A percentile compares a stretch with the other conserved stretches of the same genome.
These are phyloP conservation scores for Aeschynomene evenia DNA, from an alignment of 306 rosid species.

Conservation along the genomic window DNA sequence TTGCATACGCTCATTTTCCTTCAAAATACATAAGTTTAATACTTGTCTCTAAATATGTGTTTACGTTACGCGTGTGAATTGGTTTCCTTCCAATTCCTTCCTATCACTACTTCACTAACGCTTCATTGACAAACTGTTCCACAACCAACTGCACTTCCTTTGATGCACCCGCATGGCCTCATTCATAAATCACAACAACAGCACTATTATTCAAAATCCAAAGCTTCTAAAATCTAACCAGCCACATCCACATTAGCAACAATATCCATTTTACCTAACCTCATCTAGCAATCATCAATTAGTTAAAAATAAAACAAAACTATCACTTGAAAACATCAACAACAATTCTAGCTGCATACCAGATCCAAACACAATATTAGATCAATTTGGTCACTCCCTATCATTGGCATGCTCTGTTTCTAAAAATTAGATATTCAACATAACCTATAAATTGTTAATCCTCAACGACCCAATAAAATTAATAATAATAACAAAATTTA, in stretches of 20 bases:
- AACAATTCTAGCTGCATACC: not conserved
- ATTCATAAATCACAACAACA: not conserved
- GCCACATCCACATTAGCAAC: not conserved
- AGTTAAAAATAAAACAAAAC: not conserved
- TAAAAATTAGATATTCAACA: not conserved
- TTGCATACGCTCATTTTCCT: not conserved
- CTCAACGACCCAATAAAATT: not conserved
- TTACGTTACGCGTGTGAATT: not conserved
- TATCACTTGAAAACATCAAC: not conserved
- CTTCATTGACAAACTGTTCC: not conserved
- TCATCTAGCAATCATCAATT: not conserved
- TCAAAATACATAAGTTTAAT: not conserved
- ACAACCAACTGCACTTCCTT: not conserved
- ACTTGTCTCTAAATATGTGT: not conserved
- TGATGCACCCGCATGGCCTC: not conserved
- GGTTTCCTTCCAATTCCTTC: not conserved
- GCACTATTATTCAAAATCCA: not conserved
- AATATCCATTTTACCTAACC: not conserved
- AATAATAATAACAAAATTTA: not conserved
- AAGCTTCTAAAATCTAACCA: not conserved
- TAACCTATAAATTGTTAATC: not conserved
- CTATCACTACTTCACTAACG: slow-evolving; percentile 6
- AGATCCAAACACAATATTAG: not conserved
- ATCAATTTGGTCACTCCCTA: not conserved
- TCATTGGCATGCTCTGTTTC: not conserved